Conservation (phyloP, 2,329 filamentous ascomycete genomes). For the Sporothrix humicola region DNA sequence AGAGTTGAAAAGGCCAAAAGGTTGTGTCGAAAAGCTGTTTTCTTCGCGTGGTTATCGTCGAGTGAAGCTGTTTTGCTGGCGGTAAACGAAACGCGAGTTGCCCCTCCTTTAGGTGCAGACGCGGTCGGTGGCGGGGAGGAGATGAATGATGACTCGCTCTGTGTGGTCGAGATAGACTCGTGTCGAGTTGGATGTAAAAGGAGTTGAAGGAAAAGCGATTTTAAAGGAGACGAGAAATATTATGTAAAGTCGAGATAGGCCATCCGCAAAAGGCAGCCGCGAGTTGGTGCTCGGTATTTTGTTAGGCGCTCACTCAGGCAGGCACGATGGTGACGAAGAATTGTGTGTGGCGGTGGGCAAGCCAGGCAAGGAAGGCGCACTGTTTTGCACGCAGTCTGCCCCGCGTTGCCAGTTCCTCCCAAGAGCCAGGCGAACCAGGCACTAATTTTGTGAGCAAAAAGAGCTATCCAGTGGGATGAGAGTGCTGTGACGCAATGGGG, state of each 20-base stretch:
- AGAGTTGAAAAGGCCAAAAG: too few relatives aligned
- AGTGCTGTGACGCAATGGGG: conserved; percentile 15
- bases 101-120: conserved; percentile 21
- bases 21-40: neutral
- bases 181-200: neutral
- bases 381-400: neutral
- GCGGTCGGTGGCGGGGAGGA: neutral
- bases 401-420: neutral
- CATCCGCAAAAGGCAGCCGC: neutral
- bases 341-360: neutral
- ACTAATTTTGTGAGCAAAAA: neutral
- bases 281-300: neutral
- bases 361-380: neutral
- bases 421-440: neutral
- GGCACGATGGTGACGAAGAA: conserved; percentile 34
- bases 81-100: neutral
- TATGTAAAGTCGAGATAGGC: neutral
- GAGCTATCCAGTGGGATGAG: conserved; percentile 1
- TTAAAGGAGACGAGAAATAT: neutral
- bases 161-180: neutral
- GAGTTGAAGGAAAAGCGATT: neutral
- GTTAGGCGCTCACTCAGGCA: conserved; percentile 31
- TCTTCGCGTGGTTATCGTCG: neutral
- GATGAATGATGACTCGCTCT: too few relatives aligned
- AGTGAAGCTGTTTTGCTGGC: neutral